Base-by-base conservation (phyloP, 164 flowering plant species). In the Tinospora cordifolia region DNA sequence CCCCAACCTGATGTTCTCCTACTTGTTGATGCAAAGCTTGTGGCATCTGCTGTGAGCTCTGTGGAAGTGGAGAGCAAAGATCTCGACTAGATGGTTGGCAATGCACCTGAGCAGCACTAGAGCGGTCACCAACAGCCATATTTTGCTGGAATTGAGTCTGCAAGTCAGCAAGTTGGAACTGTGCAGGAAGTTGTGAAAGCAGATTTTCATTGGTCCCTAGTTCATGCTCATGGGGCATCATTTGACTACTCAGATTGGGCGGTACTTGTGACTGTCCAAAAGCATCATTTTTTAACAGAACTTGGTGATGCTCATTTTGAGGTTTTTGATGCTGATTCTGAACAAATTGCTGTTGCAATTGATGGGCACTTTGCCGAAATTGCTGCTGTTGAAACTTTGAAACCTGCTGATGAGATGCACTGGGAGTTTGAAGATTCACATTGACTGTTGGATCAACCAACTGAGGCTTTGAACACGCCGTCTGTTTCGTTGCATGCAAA, bases 111-210 rank as follows among this genome's bases (percentile, higher is more conserved):
- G 76, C 70, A 75, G 74, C 79, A 70, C 79, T 75, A 22, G 81
- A 51, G 73, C 25, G 75, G 70, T 80, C 84, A 63, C 76, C 91
- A 71, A 78, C 39, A 40, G 79, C 70, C 66, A 49, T 30, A 24
- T 76, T 86, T 68, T 81, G 87, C 76, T 81, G 87, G 66, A 83
- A 86, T 59, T 90, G 93, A 66, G 80, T 81, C 72, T 87, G 90
- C 57, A 83, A 57, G 69, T 86, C 90, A 70, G 96, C 38, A 66
- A 83, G 77, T 26, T 85, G 89, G 67, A 82, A 88, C 2, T 82
- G 87, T 57, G 86, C 90, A 39, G 87, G 57, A 65, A 74, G 75
- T 67, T 84, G 90, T 22, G 86, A 73, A 14, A 77, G 86, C 69
- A 85, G 34, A 75, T 69, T 76, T 72, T 84, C 90, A 74, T 69